phyloP scores from a whole-genome alignment of 2,329 filamentous ascomycete genomes.

The Epichloe bromicola region DNA sequence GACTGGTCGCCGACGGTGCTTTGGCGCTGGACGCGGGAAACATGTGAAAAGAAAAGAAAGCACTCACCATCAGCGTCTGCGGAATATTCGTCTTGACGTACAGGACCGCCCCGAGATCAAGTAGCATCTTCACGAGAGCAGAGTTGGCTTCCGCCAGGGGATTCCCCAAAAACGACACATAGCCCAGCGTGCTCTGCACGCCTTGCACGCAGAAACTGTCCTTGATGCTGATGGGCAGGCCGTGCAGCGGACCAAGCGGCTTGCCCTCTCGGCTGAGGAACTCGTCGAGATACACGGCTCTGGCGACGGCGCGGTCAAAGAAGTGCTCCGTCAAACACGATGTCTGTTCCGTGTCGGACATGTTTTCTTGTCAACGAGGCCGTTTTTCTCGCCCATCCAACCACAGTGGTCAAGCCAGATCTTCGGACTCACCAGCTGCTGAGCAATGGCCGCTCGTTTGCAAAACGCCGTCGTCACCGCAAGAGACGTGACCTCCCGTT shows the following conservation, averaged over 20 bases:
- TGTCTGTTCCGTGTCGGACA: constrained; percentile 3
- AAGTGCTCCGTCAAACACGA: constrained; percentile 32
- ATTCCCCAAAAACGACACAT: constrained; percentile 14
- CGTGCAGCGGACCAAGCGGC: constrained; percentile 12
- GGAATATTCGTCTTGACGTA: constrained; percentile 36
- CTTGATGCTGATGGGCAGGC: constrained; percentile 15
- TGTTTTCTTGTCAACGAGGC: too few species aligned
- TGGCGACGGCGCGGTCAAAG: constrained; percentile 21
- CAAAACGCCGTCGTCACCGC: constrained; percentile 22
- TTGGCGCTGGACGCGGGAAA: neutral
- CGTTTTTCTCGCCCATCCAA: too few species aligned
- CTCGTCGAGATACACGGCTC: constrained; percentile 10
- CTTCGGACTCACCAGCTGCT: constrained; percentile 14
- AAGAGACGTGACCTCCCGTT: constrained; percentile 18
- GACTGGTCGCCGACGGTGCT: too few species aligned
- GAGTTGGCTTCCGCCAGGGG: constrained; percentile 10
- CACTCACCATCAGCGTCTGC: constrained; percentile 46
- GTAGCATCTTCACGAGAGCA: constrained; percentile 13
- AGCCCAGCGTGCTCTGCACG: constrained; percentile 13
- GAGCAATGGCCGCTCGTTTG: constrained; percentile 16
- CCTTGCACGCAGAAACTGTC: constrained; percentile 14
- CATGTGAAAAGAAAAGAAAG: neutral
- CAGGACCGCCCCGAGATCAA: constrained; percentile 15
- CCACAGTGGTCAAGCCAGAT: neutral
- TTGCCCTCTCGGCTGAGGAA: constrained; percentile 5